phyloP scores from a whole-genome alignment of 73 alveolate genomes.

The Durusdinium trenchii region DNA sequence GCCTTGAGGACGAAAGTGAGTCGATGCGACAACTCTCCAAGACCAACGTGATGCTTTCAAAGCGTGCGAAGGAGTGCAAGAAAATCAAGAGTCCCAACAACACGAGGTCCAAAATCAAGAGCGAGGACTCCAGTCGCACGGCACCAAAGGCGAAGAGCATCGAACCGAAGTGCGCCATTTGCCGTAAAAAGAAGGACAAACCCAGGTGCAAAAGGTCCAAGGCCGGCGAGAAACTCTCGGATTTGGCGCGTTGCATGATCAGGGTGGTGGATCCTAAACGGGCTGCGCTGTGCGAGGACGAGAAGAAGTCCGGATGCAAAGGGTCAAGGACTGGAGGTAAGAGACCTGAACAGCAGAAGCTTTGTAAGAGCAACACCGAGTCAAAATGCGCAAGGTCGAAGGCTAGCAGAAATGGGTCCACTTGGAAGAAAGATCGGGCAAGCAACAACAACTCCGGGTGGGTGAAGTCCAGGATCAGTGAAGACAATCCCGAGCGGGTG shows the following conservation, averaged over 20 bases:
- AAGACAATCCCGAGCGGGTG: not conserved
- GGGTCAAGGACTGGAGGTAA: slow-evolving; percentile 1
- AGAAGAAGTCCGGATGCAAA: not conserved
- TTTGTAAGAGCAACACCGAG: not conserved
- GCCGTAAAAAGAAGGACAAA: not conserved
- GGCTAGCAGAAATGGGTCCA: not conserved
- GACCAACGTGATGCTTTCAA: not conserved
- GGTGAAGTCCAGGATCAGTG: not conserved
- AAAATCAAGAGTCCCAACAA: not conserved
- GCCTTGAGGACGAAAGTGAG: not conserved
- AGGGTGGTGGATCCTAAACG: not conserved
- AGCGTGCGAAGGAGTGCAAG: not conserved
- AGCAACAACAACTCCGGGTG: not conserved
- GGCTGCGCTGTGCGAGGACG: not conserved
- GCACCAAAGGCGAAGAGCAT: not conserved
- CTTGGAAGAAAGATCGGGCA: not conserved
- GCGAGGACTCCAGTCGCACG: not conserved
- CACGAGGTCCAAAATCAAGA: slow-evolving; percentile 13
- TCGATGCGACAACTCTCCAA: slow-evolving; percentile 1
- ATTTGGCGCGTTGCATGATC: not conserved
- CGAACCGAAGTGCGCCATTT: not conserved
- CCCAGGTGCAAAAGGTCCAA: slow-evolving; percentile 43
- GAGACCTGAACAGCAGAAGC: not conserved
- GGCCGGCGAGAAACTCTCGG: not conserved
- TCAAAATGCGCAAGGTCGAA: not conserved